Evolutionary conservation across 768 basidiomycete species (phyloP).

Genomic region (Lanmaoa pseudosensibilis): DNA sequence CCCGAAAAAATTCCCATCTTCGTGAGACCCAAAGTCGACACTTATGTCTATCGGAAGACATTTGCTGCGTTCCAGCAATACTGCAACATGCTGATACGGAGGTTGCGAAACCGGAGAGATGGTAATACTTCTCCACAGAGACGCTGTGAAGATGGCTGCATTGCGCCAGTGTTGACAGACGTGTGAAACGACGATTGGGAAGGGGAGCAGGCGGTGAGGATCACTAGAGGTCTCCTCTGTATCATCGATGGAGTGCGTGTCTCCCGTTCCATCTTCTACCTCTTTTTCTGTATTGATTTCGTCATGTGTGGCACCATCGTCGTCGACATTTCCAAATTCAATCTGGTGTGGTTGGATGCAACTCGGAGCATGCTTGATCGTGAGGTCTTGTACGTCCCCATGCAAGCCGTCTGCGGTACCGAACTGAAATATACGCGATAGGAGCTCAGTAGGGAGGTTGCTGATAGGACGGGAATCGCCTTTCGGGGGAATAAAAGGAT

Average conservation of each 20-base stretch:
- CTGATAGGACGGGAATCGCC: slow-evolving; percentile 44
- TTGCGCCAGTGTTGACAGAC: slow-evolving; percentile 59
- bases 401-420: slow-evolving; percentile 40
- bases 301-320: not conserved
- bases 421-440: slow-evolving; percentile 50
- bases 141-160: slow-evolving; percentile 46
- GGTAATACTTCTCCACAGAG: slow-evolving; percentile 50
- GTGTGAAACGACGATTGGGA: slow-evolving; percentile 58
- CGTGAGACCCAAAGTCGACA: slow-evolving; percentile 41
- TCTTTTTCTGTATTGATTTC: no score
- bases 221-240: slow-evolving; percentile 6
- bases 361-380: not conserved
- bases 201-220: slow-evolving; percentile 27
- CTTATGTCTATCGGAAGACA: slow-evolving; percentile 50
- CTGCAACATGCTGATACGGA: slow-evolving; percentile 43
- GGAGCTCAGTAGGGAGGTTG: slow-evolving; percentile 50
- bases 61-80: slow-evolving; percentile 54
- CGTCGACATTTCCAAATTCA: slow-evolving; percentile 20
- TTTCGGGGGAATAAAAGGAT: not conserved
- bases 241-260: no score
- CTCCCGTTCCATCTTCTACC: no score
- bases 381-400: slow-evolving; percentile 36
- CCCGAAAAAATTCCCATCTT: not conserved
- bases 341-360: not conserved
- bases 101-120: slow-evolving; percentile 27